A percentile compares a stretch with the other conserved stretches of the same genome.
These are phyloP conservation scores for Stachybotrys elegans DNA, from an alignment of 2,329 filamentous ascomycete species.

Conservation along the genomic window DNA sequence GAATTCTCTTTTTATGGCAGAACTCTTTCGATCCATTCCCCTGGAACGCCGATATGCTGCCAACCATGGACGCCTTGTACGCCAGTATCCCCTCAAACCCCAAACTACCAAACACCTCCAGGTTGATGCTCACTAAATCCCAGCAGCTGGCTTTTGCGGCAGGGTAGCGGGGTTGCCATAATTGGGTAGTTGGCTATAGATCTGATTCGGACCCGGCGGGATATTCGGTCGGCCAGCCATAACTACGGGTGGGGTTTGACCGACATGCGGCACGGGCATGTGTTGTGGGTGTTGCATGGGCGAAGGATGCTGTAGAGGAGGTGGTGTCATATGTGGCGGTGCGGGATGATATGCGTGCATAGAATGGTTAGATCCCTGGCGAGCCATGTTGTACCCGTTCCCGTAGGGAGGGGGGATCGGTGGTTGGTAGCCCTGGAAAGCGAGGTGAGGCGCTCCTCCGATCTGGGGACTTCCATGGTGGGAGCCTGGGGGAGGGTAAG, in stretches of 20 bases:
- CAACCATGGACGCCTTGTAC: constrained; percentile 25
- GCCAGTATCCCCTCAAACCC: constrained; percentile 19
- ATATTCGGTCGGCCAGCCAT: constrained; percentile 42
- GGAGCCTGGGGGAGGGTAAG: constrained; percentile 42
- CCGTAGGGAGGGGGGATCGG: constrained; percentile 41
- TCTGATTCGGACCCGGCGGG: constrained; percentile 36
- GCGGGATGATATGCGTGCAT: constrained; percentile 46
- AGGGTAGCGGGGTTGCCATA: constrained; percentile 57
- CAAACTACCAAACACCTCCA: constrained; percentile 3
- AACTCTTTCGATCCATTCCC: constrained; percentile 27
- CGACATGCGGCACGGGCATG: constrained; percentile 34
- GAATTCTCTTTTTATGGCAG: too few species aligned
- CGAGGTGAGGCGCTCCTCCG: constrained; percentile 43
- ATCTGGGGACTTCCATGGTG: constrained; percentile 52
- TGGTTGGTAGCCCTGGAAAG: constrained; percentile 44
- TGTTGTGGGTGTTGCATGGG: constrained; percentile 32
- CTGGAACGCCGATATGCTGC: constrained; percentile 36
- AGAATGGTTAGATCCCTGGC: constrained; percentile 52
- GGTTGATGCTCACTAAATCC: constrained; percentile 33
- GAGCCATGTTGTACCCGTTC: constrained; percentile 49
- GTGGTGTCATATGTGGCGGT: constrained; percentile 19
- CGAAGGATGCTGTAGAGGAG: constrained; percentile 35
- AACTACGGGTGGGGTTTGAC: constrained; percentile 35
- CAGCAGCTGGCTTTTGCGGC: constrained; percentile 53
- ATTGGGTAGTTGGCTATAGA: constrained; percentile 47